Conservation (phyloP, 345 rosid species). For the Arabidopsis thaliana region DNA sequence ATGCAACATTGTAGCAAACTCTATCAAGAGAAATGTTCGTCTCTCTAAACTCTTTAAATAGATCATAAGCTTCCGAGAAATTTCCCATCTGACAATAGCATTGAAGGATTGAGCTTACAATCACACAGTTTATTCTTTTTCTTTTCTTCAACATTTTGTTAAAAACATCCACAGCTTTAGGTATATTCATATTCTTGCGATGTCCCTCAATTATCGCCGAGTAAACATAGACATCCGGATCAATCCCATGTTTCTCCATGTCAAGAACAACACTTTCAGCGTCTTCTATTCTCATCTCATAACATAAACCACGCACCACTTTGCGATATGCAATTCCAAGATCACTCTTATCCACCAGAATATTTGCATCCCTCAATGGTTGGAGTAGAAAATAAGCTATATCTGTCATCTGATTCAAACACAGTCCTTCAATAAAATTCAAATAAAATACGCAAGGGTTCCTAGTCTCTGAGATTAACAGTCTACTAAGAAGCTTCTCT, state of each 20-base stretch:
- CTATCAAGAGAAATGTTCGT: constrained; percentile 56
- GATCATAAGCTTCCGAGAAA: constrained; percentile 45
- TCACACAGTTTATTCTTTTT: constrained; percentile 58
- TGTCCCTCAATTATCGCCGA: constrained; percentile 58
- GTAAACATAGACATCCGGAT: constrained; percentile 55
- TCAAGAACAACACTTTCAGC: constrained; percentile 56
- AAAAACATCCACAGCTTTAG: constrained; percentile 56
- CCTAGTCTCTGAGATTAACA: constrained; percentile 54
- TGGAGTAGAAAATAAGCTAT: constrained; percentile 56
- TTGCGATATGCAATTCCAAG: constrained; percentile 49
- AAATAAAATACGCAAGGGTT: constrained; percentile 50
- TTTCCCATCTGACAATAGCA: constrained; percentile 54
- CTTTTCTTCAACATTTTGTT: constrained; percentile 53
- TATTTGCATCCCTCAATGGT: constrained; percentile 42
- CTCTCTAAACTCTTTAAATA: constrained; percentile 49
- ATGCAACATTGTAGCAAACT: constrained; percentile 58
- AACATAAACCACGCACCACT: constrained; percentile 63
- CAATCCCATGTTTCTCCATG: constrained; percentile 59
- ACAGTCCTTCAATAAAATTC: constrained; percentile 67
- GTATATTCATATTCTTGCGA: constrained; percentile 54
- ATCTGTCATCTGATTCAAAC: constrained; percentile 50
- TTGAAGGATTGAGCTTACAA: constrained; percentile 61
- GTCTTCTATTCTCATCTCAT: constrained; percentile 58
- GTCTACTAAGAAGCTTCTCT: constrained; percentile 44
- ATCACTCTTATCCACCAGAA: constrained; percentile 47